These are phyloP conservation scores for Tuctoria greenei DNA, from an alignment of 176 grass and related monocot species.

Conservation along the genomic window DNA sequence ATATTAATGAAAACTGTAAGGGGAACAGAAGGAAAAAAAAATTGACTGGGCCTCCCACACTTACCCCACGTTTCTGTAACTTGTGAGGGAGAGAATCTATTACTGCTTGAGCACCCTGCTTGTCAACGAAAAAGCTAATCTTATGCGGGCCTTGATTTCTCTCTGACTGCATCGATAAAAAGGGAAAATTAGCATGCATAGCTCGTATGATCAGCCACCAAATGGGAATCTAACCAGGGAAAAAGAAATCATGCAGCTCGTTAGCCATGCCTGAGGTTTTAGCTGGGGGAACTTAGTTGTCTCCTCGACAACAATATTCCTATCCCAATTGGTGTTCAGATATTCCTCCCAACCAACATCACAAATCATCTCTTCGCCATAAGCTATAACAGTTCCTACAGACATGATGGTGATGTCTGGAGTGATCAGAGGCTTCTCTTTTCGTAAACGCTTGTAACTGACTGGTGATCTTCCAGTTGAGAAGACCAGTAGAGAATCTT, in stretches of 20 bases:
- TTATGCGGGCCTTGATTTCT: conserved; percentile 82
- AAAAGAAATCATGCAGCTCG: conserved; percentile 18
- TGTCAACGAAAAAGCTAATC: conserved; percentile 79
- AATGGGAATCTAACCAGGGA: neutral
- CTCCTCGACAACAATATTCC: conserved; percentile 74
- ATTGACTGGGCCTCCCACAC: neutral
- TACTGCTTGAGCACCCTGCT: conserved; percentile 60
- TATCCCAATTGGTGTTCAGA: conserved; percentile 78
- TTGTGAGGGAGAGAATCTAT: conserved; percentile 58
- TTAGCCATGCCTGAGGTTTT: conserved; percentile 58
- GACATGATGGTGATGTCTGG: conserved; percentile 96
- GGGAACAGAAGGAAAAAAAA: conserved; percentile 3
- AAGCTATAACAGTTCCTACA: conserved; percentile 88
- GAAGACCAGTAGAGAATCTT: conserved; percentile 76
- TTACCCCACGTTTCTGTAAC: conserved; percentile 59
- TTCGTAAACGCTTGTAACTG: conserved; percentile 72
- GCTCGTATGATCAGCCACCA: conserved; percentile 1
- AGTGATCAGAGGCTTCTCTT: conserved; percentile 74
- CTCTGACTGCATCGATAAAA: conserved; percentile 54
- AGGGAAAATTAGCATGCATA: neutral
- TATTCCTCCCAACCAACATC: conserved; percentile 70
- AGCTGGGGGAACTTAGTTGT: conserved; percentile 63
- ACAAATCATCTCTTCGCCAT: conserved; percentile 80
- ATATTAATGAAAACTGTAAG: neutral
- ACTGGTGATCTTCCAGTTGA: conserved; percentile 76